phyloP scores from a whole-genome alignment of 768 basidiomycete species.

The Chalciporus sphaerocephalus region DNA sequence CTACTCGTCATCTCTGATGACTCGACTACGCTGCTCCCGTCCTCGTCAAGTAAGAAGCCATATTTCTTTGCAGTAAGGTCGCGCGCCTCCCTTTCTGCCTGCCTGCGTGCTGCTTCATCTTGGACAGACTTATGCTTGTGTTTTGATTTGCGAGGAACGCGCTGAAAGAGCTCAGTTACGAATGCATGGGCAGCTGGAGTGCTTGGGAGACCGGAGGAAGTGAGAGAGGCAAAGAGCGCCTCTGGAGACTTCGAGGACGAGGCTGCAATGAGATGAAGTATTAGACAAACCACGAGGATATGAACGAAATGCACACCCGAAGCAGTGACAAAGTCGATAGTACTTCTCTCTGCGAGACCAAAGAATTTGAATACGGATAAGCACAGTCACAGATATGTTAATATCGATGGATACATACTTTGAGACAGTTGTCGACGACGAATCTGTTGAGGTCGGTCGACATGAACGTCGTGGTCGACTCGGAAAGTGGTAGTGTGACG shows the following conservation, averaged over 20 bases:
- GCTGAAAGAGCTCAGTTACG: conserved; percentile 68
- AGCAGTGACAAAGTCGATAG: conserved; percentile 83
- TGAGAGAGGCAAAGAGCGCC: conserved; percentile 69
- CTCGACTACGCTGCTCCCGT: conserved; percentile 46
- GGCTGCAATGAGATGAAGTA: conserved; percentile 36
- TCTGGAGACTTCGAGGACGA: conserved; percentile 79
- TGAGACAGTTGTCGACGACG: conserved; percentile 74
- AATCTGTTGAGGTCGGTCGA: conserved; percentile 63
- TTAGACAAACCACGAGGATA: neutral
- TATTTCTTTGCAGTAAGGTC: conserved; percentile 69
- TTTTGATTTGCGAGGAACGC: conserved; percentile 75
- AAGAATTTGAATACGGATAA: conserved; percentile 53
- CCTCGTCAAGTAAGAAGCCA: conserved; percentile 81
- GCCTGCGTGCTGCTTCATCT: conserved; percentile 47
- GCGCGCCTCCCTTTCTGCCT: conserved; percentile 73
- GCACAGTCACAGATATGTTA: neutral
- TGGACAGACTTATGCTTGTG: conserved; percentile 49
- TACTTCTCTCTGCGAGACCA: conserved; percentile 77
- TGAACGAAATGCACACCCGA: conserved; percentile 50
- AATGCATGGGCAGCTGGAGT: conserved; percentile 79
- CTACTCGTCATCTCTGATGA: conserved; percentile 25
- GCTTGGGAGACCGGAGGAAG: conserved; percentile 75
- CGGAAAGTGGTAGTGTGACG: neutral
- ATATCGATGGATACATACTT: conserved; percentile 39
- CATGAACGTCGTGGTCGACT: conserved; percentile 36